Base-by-base conservation (phyloP, 2,329 filamentous ascomycete genomes). In the Fusarium abutilonis region DNA sequence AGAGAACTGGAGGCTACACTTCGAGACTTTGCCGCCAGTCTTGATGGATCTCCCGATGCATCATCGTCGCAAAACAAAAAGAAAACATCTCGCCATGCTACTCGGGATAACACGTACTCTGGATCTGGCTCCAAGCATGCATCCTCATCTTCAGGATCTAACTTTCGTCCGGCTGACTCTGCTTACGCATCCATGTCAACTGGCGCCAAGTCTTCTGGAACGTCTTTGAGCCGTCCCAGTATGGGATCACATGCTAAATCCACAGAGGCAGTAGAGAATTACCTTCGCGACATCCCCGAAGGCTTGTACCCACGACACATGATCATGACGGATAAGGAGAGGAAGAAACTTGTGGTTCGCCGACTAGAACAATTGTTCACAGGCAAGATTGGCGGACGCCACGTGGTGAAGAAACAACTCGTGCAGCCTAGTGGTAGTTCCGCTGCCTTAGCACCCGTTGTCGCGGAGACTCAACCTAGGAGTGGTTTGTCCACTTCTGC, bases 341-440 rank as follows among this genome's bases (percentile, higher is more conserved):
- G 86, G 77, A 92, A 91, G 78, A 92, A 88, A 71, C 71, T 93
- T 17, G 89, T 94, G 0, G 92, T 94, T 3, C 83, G 86, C 50
- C 84, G 90, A 3, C 74, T 96, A 6, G 92, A 96, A 70, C 90
- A 93, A 62, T 81, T 96, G 2, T 96, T 95, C 60, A 92, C 91
- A 0, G 92, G 92, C 3, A 90, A 89, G 70, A 80, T 82, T 15
- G 75, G 73, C 4, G 78, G 78, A 5, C 75, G 78, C 70, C 72
- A 80, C 75, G 42, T 64, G 31, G 69, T 63, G 13, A 70, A 60
- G 40, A 74, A 64, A 52, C 69, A 58, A 11, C 32, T 52, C 4
- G 44, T 56, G 14, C 63, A 68, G 14, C 64, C 63, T 0, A 45
- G 54, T 28, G 62, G 52, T 4, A 63, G 58, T 1, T 45, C 48